Base-by-base conservation (phyloP, 345 rosid genomes). In the Crucihimalaya himalaica region DNA sequence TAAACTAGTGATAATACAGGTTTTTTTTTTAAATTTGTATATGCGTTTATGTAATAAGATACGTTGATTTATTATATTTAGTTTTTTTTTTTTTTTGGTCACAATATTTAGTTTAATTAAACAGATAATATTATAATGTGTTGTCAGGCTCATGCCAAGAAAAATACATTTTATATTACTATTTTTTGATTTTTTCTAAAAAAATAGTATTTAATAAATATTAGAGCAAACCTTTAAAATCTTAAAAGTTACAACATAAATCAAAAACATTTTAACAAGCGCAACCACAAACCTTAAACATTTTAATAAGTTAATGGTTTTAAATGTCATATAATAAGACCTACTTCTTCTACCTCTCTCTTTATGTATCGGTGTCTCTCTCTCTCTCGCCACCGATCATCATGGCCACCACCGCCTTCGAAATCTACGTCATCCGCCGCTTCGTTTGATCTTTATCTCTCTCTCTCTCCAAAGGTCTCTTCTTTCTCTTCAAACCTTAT, bases 371-470 rank as follows among this genome's bases (percentile, higher is more conserved):
- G 57, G 56, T 62, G 55, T 43, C 50, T 46, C 5, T 32, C 2
- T 20, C 46, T 69, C 75, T 46, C 66, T 70, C 43, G 37, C 56
- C 47, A 68, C 63, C 74, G 66, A 70, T 68, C 71, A 63, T 76
- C 75, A 70, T 70, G 53, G n/a, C 53, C 75, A 70, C 61, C 59
- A 76, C 75, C 59, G 66, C 52, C 52, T 20, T 56, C 27, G 45
- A 60, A 32, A 40, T 43, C 66, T 15, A 7, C 68, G 40, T 76
- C 59, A 55, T 63, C 64, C 35, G 11, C 50, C 52, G 20, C 75
- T 63, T 70, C 19, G 6, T 46, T 29, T 76, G 71, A 76, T 76
- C 65, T 59, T 8, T 4, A 27, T 43, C 34, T 20, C 21, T 68
- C 50, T 46, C 16, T 19, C 21, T 60, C 64, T 48, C 1, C 51